These are phyloP conservation scores for Crithidia sp. DNA, from an alignment of 208 protist genomes.

Conservation along the genomic window DNA sequence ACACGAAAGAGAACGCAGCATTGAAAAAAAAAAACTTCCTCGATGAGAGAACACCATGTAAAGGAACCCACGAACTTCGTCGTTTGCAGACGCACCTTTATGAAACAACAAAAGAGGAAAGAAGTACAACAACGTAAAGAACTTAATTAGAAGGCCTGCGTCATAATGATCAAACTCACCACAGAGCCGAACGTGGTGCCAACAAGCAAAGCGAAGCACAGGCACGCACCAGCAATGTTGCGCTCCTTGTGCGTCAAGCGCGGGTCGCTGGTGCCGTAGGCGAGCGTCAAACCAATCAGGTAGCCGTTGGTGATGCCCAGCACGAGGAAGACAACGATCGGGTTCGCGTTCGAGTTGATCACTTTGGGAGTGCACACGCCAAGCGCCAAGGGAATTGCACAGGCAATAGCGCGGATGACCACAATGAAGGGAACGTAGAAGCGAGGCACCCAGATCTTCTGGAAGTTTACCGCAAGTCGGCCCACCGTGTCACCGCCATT, in stretches of 20 bases:
- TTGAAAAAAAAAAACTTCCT: no score
- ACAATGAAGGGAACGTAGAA: conserved; percentile 25
- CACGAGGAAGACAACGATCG: conserved; percentile 44
- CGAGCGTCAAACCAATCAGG: conserved; percentile 42
- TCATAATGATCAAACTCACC: conserved; percentile 39
- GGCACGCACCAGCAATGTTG: conserved; percentile 31
- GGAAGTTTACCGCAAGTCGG: conserved; percentile 36
- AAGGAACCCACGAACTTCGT: no score
- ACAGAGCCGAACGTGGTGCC: conserved; percentile 36
- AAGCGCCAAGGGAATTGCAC: conserved; percentile 41
- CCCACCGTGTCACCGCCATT: conserved; percentile 37
- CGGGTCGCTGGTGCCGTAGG: conserved; percentile 42
- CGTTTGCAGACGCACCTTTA: no score
- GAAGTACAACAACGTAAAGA: no score
- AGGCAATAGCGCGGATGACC: conserved; percentile 30
- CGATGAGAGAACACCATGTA: no score
- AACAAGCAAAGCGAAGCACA: conserved; percentile 40
- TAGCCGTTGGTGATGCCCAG: conserved; percentile 49
- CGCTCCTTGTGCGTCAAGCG: conserved; percentile 35
- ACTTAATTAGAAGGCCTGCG: conserved; percentile 21
- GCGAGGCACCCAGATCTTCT: conserved; percentile 28
- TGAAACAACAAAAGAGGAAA: no score
- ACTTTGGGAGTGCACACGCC: conserved; percentile 33
- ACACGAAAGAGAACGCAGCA: no score
- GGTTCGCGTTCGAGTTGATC: conserved; percentile 48